These are phyloP conservation scores for Geoglossum glabrum DNA, from an alignment of 495 filamentous ascomycete genomes.

Conservation along the genomic window DNA sequence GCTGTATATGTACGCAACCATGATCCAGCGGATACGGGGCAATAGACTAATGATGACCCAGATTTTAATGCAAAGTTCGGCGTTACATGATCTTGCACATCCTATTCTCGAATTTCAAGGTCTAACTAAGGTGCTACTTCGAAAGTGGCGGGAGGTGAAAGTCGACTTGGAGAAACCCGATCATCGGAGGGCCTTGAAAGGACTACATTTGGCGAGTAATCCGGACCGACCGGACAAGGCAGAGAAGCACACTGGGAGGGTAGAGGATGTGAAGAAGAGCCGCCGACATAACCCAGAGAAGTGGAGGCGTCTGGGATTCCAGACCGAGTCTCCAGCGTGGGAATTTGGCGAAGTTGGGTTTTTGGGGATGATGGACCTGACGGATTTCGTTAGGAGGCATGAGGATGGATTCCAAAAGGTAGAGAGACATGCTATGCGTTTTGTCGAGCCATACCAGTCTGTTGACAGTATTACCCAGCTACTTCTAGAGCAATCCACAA, in stretches of 20 bases:
- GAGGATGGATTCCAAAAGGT: constrained; percentile 78
- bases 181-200: constrained; percentile 70
- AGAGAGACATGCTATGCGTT: constrained; percentile 4
- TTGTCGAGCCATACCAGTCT: not conserved
- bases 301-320: constrained; percentile 83
- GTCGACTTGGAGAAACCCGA: constrained; percentile 76
- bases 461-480: constrained; percentile 14
- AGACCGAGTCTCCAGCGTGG: constrained; percentile 61
- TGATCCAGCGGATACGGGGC: not conserved
- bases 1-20: constrained; percentile 41
- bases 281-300: constrained; percentile 69
- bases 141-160: constrained; percentile 74
- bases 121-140: constrained; percentile 70
- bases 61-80: constrained; percentile 77
- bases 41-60: constrained; percentile 8
- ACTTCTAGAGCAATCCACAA: constrained; percentile 71
- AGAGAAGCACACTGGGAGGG: constrained; percentile 14
- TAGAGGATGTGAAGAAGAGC: constrained; percentile 30
- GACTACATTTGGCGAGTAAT: constrained; percentile 64
- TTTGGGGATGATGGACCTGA: constrained; percentile 92
- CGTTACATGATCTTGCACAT: constrained; percentile 82
- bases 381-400: constrained; percentile 76
- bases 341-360: constrained; percentile 82
- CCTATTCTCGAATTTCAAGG: constrained; percentile 89
- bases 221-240: constrained; percentile 28